Conservation (phyloP, 441 rosid genomes). For the Arabidopsis hybrid region DNA sequence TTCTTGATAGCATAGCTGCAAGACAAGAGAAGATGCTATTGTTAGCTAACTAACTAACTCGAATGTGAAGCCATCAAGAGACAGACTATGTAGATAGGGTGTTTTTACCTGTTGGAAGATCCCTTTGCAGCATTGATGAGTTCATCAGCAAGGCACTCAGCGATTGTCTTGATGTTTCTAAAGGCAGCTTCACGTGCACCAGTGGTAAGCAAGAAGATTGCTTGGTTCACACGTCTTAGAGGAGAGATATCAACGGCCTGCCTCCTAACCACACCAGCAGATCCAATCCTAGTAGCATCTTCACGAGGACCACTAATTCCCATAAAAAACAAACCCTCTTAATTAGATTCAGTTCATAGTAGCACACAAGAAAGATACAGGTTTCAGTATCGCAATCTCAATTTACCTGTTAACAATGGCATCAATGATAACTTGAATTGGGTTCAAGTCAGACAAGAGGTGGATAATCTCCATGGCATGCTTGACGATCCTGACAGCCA, state of each 20-base stretch:
- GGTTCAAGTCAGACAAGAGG: constrained; percentile 61
- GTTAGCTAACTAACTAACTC: neutral
- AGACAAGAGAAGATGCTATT: neutral
- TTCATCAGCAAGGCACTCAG: constrained; percentile 80
- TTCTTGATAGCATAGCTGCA: constrained; percentile 69
- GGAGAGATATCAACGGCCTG: constrained; percentile 87
- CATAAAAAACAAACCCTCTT: neutral
- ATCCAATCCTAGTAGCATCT: constrained; percentile 78
- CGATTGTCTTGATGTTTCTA: constrained; percentile 77
- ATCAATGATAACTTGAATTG: constrained; percentile 68
- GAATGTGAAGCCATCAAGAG: neutral
- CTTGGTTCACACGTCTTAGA: constrained; percentile 75
- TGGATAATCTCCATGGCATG: constrained; percentile 76
- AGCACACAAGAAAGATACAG: neutral
- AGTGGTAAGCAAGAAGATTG: constrained; percentile 63
- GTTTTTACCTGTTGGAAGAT: constrained; percentile 63
- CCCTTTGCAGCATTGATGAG: constrained; percentile 78
- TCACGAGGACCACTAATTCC: constrained; percentile 68
- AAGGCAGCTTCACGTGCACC: constrained; percentile 82
- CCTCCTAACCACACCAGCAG: constrained; percentile 85
- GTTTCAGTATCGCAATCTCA: neutral
- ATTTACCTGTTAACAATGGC: constrained; percentile 70
- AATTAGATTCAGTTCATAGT: neutral
- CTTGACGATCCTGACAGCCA: constrained; percentile 66
- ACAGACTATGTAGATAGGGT: neutral